Conservation (phyloP, 805 yeast genomes). For the Brettanomyces sp. region DNA sequence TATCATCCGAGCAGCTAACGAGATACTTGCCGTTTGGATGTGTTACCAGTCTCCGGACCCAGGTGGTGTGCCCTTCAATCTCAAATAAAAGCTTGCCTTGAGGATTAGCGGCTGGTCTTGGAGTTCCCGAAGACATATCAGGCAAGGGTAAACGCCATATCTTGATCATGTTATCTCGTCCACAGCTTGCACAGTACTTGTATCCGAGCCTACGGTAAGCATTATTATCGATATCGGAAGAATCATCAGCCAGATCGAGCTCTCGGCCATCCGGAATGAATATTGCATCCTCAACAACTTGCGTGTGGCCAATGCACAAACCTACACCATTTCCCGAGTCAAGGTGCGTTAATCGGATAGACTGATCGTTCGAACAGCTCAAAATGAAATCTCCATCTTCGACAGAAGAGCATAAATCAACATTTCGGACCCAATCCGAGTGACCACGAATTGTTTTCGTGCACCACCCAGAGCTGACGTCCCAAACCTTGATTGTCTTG, state of each 20-base stretch:
- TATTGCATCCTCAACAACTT: conserved; percentile 67
- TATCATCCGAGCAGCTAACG: conserved; percentile 73
- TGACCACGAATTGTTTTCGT: conserved; percentile 64
- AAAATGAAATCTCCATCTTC: conserved; percentile 46
- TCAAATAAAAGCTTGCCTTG: conserved; percentile 51
- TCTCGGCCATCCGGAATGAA: conserved; percentile 43
- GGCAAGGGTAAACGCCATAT: conserved; percentile 77
- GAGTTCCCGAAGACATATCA: conserved; percentile 28
- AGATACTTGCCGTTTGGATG: conserved; percentile 73
- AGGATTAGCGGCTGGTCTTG: conserved; percentile 45
- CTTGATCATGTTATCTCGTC: conserved; percentile 66
- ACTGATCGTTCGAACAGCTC: conserved; percentile 74
- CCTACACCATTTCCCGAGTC: conserved; percentile 62
- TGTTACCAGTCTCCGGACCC: conserved; percentile 65
- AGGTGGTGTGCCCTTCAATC: conserved; percentile 69
- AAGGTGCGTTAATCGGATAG: conserved; percentile 55
- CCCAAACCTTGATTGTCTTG: conserved; percentile 54
- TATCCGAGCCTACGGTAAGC: conserved; percentile 37
- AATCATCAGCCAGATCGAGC: neutral
- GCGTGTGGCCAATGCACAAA: conserved; percentile 66
- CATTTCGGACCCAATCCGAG: conserved; percentile 76
- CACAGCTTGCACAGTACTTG: conserved; percentile 69
- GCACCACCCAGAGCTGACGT: conserved; percentile 58
- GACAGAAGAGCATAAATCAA: conserved; percentile 31
- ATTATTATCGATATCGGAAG: conserved; percentile 8